A percentile compares a stretch with the other conserved stretches of the same genome.
These are phyloP conservation scores for Ophiocordyceps camponoti-floridani DNA, from an alignment of 2,329 filamentous ascomycete species.

Conservation along the genomic window DNA sequence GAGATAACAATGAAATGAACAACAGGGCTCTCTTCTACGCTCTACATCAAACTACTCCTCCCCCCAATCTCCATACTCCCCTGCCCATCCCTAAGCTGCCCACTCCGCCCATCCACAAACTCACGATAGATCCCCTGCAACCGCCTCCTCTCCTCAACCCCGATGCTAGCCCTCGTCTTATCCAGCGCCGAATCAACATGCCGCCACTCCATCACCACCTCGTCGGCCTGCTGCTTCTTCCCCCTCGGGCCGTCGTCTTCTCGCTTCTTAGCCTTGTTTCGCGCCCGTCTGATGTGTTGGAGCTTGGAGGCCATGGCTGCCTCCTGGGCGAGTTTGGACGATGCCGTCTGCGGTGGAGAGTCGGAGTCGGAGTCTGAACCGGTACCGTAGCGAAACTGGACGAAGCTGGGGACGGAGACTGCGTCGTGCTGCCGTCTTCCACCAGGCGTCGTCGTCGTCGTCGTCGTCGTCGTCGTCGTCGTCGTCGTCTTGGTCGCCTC, in stretches of 20 bases:
- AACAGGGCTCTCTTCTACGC: too few relatives aligned
- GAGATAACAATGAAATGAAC: background rate
- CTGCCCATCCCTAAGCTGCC: conserved; percentile 89
- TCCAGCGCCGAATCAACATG: conserved; percentile 66
- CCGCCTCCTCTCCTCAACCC: conserved; percentile 54
- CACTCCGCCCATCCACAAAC: conserved; percentile 82
- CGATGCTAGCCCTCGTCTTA: conserved; percentile 69
- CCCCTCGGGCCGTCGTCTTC: conserved; percentile 6
- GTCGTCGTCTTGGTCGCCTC: conserved; percentile 18
- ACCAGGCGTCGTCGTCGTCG: conserved; percentile 14
- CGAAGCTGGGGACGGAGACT: conserved; percentile 35
- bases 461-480: conserved; percentile 29
- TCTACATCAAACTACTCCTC: conserved; percentile 78
- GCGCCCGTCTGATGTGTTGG: conserved; percentile 55
- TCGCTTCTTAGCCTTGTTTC: conserved; percentile 26
- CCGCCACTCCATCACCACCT: conserved; percentile 63
- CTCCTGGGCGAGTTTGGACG: conserved; percentile 49
- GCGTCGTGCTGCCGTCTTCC: conserved; percentile 11
- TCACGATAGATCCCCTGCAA: conserved; percentile 74
- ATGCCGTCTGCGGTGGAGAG: conserved; percentile 27
- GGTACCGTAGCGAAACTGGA: conserved; percentile 71
- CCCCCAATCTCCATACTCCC: conserved; percentile 85
- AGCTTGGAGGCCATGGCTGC: conserved; percentile 69
- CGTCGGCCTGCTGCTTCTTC: conserved; percentile 31
- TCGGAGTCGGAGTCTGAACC: conserved; percentile 21